These are phyloP conservation scores for Cadophora sp. DNA, from an alignment of 2,329 filamentous ascomycete species.

Conservation along the genomic window DNA sequence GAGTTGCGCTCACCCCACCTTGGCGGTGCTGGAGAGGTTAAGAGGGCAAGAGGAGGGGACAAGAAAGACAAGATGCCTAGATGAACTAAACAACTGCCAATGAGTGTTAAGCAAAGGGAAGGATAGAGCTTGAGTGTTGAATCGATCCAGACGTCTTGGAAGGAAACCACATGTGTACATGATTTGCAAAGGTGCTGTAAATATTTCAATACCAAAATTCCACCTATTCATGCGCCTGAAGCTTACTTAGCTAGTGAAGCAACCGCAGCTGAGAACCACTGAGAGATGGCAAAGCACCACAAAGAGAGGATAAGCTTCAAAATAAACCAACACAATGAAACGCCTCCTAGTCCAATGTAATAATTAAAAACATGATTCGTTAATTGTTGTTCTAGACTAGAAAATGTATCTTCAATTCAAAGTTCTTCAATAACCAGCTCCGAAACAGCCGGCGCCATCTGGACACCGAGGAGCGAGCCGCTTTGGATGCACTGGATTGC, in stretches of 20 bases:
- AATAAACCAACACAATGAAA: too few relatives aligned
- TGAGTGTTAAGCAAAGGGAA: neutral
- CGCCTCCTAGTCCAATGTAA: too few relatives aligned
- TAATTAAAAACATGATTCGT: too few relatives aligned
- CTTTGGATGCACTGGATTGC: neutral
- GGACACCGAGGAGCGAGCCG: neutral
- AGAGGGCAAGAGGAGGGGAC: neutral
- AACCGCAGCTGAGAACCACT: too few relatives aligned
- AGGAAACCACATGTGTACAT: neutral
- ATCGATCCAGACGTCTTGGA: neutral
- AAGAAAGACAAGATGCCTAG: conserved; percentile 5
- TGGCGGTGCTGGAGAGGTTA: too few relatives aligned
- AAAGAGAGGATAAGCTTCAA: too few relatives aligned
- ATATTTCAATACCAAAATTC: neutral
- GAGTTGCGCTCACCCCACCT: neutral
- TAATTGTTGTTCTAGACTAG: too few relatives aligned
- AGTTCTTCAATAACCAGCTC: neutral
- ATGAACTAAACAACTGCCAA: conserved; percentile 6
- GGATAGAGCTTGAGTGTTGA: neutral
- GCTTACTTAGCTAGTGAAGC: too few relatives aligned
- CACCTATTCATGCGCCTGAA: neutral
- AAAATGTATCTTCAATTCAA: too few relatives aligned
- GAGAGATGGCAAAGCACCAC: too few relatives aligned
- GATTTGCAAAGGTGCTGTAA: neutral
- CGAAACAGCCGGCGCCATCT: neutral